phyloP scores from a whole-genome alignment of 768 basidiomycete species.

The Pulveroboletus sp. region DNA sequence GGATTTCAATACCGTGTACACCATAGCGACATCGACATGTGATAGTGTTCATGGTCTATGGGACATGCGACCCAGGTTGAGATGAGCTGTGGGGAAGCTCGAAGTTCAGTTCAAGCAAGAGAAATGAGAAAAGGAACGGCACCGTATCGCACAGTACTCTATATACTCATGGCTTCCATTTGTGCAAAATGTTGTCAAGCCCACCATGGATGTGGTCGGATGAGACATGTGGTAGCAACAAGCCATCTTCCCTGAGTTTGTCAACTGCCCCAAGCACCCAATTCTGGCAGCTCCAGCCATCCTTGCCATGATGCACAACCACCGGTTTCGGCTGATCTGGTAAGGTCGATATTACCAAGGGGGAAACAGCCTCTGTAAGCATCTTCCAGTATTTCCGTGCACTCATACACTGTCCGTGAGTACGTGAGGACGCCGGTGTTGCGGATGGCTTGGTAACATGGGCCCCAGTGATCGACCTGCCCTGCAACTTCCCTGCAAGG shows the following conservation, averaged over 20 bases:
- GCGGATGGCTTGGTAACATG: slow-evolving; percentile 27
- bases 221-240: slow-evolving; percentile 17
- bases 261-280: slow-evolving; percentile 27
- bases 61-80: no score
- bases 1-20: neutral
- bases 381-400: slow-evolving; percentile 28
- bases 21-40: neutral
- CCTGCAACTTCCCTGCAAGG: slow-evolving; percentile 20
- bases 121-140: neutral
- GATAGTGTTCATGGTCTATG: no score
- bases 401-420: slow-evolving; percentile 24
- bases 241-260: slow-evolving; percentile 14
- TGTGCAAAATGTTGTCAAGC: slow-evolving; percentile 22
- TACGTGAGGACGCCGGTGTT: slow-evolving; percentile 28
- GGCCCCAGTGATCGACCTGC: slow-evolving; percentile 28
- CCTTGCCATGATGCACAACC: slow-evolving; percentile 19
- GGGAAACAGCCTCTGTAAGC: slow-evolving; percentile 29
- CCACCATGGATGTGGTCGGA: slow-evolving; percentile 17
- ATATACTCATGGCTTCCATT: slow-evolving; percentile 17
- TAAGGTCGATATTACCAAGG: slow-evolving; percentile 18
- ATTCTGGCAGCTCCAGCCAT: slow-evolving; percentile 31
- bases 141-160: neutral
- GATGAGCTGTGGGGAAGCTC: neutral
- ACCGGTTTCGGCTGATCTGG: slow-evolving; percentile 19
- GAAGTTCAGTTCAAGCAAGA: slow-evolving; percentile 3